Evolutionary conservation across 768 basidiomycete species (phyloP), one percentile per base, ranked within the genome.

Genomic region (Galerina marginata): DNA sequence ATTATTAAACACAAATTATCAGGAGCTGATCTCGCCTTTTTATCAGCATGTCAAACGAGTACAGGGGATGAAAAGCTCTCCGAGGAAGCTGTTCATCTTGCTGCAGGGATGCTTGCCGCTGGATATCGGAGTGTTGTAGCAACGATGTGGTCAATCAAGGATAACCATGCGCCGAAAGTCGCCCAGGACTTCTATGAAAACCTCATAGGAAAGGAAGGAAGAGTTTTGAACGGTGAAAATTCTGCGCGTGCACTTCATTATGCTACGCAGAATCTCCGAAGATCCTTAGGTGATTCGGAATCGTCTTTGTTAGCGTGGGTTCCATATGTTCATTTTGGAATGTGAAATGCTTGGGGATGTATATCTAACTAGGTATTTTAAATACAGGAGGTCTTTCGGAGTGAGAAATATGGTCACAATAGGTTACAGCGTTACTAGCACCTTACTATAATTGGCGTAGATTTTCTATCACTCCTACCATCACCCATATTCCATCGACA

Each of bases 91-190:
- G 54, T 57, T 16, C 62, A 64, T 53, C 20, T 64, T 1, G 62
- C 58, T 37, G 58, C 62, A 0, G 58, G 62, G 43, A 64, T 64
- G 62, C 26, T 64, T 16, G 46, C 59, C 25, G 62, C 50, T 15
- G 62, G 62, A 12, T 64, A 60, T 52, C 54, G 58, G 15, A 42
- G 54, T 14, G 54, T 60, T 26, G 42, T 64, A 4, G 62, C 54
- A 15, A 60, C 62, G 5, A 64, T 64, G 62, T 64, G 59, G 62
- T 51, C 58, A 1, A 64, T 64, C 33, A 11, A 16, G 10, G 62
- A 64, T 37, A 29, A 43, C n/a, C 25, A 44, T 15, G 61, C 48
- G 7, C 50, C 50, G 9, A 38, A 51, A 36, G 20, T 51, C 25
- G 50, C 50, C 12, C 36, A 51, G 25, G 16, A 39, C 12, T 51